Conservation (phyloP, 306 rosid species). For the Rosa lucieae region DNA sequence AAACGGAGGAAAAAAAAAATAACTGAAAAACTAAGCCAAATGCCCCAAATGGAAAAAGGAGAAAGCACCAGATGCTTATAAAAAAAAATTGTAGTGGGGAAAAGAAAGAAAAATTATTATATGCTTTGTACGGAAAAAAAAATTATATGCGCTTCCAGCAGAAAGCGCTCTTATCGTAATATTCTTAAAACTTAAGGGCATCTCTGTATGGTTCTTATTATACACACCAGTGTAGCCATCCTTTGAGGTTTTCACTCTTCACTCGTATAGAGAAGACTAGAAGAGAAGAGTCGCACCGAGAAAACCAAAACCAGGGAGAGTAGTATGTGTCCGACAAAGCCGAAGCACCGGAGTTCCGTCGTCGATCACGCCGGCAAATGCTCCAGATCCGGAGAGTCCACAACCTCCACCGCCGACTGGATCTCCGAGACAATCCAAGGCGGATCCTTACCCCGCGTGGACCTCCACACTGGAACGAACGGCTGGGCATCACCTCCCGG, state of each 20-base stretch:
- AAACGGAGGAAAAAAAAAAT: too few species aligned
- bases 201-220: not conserved
- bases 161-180: not conserved
- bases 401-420: slow-evolving; percentile 43
- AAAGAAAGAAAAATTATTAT: too few species aligned
- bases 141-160: not conserved
- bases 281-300: not conserved
- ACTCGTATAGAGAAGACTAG: not conserved
- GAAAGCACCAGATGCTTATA: too few species aligned
- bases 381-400: slow-evolving; percentile 37
- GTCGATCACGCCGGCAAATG: slow-evolving; percentile 20
- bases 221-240: not conserved
- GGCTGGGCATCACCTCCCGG: slow-evolving; percentile 98
- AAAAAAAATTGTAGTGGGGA: too few species aligned
- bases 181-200: slow-evolving; percentile 10
- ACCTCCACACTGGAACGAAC: slow-evolving; percentile 62
- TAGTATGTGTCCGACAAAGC: slow-evolving; percentile 51
- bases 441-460: slow-evolving; percentile 74
- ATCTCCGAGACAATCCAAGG: slow-evolving; percentile 51
- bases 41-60: too few species aligned
- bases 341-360: slow-evolving; percentile 39
- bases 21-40: too few species aligned
- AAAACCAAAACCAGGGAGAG: not conserved
- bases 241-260: not conserved
- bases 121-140: too few species aligned